Evolutionary conservation across 2,329 filamentous ascomycete species (phyloP), one percentile per base, ranked within the genome.

Genomic region (Drechmeria coniospora): DNA sequence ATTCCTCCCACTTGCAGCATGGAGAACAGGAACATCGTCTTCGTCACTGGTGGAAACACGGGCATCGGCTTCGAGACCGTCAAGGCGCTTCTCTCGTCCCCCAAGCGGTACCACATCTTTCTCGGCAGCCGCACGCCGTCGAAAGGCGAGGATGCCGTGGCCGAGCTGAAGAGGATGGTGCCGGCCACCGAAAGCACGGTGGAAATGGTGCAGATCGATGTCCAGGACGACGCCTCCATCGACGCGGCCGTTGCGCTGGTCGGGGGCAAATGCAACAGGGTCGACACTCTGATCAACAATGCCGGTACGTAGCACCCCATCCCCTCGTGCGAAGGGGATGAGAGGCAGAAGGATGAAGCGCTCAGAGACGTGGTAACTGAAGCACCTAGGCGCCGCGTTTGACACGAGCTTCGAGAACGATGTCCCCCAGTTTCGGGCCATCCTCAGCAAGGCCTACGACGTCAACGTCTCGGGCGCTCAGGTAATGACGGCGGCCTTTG

Each of bases 41-140:
- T 75, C 23, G 60, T 75, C 35, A 75, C 71, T 2, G 71, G 72
- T 20, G 69, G 56, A 33, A 75, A 73, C 38, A 72, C 62, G 0
- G 71, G 71, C 11, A 59, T 78, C 13, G 73, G 74, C 3, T 63
- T 60, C 21, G 62, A 76, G 36, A 59, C 55, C 6, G 60, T 74
- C 27, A 70, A 64, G 34, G 61, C 66, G 1, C 50, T 77, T 1
- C 50, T 57, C 24, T 36, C 49, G 8, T 68, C 70, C 0, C 17
- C 43, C 1, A 49, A 47, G 7, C n/a, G 58, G 2, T 75, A 74
- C 43, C 53, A 61, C 7, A 56, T 78, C 31, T 41, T 74, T 15
- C 41, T 78, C 4, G 70, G 70, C 18, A 59, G 57, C 21, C 63
- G 72, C 2, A 57, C 52, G 2, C 15, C 61, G 1, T 47, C 54